Base-by-base conservation (phyloP, 192 early-diverging fungal genomes). In the Dispira simplex region DNA sequence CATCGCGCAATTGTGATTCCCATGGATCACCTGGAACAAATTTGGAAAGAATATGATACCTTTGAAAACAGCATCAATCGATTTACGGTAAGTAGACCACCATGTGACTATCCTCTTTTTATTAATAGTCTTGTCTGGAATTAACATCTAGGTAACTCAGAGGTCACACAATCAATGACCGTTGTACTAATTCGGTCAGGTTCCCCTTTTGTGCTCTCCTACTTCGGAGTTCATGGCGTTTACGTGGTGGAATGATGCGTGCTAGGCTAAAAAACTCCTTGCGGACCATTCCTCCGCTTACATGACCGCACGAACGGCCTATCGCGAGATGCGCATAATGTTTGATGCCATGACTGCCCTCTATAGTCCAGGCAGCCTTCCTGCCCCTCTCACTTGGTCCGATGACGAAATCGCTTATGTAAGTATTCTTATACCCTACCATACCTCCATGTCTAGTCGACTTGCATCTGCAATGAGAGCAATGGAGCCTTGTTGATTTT, bases 21-120 rank as follows among this genome's bases (percentile, higher is more conserved):
- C 1, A 64, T 93, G 46, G 73, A 83, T 57, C 91, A 93, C 54
- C 81, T 98, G 14, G 93, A 96, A 63, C 79, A 86, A 67, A 80
- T 98, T 14, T 98, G 95, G 95, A 93, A 92, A 60, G 85, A 93
- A 46, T 96, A 96, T 71, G 95, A 98, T 72, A 72, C 82, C 27
- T 96, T 89, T 76, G 93, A 96, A 65, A 94, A 90, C 66, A 75
- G 75, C 8, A 72, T 91, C 18, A 91, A 90, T 71, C 84, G 90
- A 65, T 65, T 90, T 53, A 88, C 88, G 66, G 86, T 89, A 81
- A 43, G 65, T 66, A 39, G 32, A 39, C 32, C 32, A 39, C 32
- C 32, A 39, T 39, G 32, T 39, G 32, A 39, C 32, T 39, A 4
- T 39, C 6, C 32, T 39, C 1, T 39, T 6, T 1, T 39, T 39